Evolutionary conservation across 2,329 filamentous ascomycete species (phyloP), one percentile per base, ranked within the genome.

Genomic region (Hypoxylon sp.): DNA sequence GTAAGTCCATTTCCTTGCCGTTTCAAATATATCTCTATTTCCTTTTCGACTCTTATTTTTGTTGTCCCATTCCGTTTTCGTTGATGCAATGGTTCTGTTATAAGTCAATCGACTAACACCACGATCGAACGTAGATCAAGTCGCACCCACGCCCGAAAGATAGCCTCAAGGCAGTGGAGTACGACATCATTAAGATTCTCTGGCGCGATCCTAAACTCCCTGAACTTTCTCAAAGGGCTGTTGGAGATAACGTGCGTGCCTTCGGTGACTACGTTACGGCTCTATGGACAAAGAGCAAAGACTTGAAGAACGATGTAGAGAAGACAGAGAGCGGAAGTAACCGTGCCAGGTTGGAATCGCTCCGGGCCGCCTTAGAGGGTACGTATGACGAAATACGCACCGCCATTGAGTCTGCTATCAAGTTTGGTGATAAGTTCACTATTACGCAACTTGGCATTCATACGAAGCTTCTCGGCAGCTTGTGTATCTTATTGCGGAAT

Each of bases 361-460:
- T 85, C 14, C 84, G 82, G 69, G 77, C 79, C 6, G 79, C 80
- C 7, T 80, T 84, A 5, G 81, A 82, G 2, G 74, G 78, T 58
- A 85, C 84, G 71, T 83, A 85, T 64, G 82, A 86, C 42, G 80
- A 83, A 3, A 79, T 90, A 4, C 84, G 82, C 69, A 78, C 82
- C 58, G 85, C 86, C 1, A 80, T 89, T 51, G 84, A 89, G 68
- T 83, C 85, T 10, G 86, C 86, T 1, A 82, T 87, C 57, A 81
- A 84, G 25, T 84, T 84, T 77, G 88, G 87, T 11, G 86, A 89
- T 74, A 82, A 83, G 49, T 82, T 83, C 22, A 85, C 89, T 13
- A 77, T 90, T 42, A 85, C 87, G 72, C 89, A 89, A 61, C 80
- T 90, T 37, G 87, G 88, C 7, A 83, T 84, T 13, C 86, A 90